A percentile compares a stretch with the other conserved stretches of the same genome.
These are phyloP conservation scores for Microascus cirrosus DNA, from an alignment of 2,329 filamentous ascomycete species.

Conservation along the genomic window DNA sequence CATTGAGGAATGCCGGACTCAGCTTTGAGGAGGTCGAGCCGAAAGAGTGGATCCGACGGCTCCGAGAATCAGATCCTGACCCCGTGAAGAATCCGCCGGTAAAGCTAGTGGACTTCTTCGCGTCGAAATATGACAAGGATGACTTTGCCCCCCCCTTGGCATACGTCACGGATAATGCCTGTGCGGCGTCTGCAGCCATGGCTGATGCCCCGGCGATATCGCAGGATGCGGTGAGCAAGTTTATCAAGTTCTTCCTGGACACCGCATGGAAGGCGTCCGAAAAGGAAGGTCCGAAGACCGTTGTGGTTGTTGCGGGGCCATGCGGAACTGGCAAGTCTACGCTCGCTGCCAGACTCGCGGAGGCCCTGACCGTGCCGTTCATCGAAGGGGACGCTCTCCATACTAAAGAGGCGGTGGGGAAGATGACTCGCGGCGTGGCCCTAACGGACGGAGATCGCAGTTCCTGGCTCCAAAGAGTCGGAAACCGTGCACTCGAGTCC, in stretches of 20 bases:
- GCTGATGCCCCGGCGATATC: conserved; percentile 22
- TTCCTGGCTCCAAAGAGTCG: conserved; percentile 18
- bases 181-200: conserved; percentile 31
- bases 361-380: conserved; percentile 17
- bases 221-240: conserved; percentile 23
- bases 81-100: conserved; percentile 35
- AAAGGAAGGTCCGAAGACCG: conserved; percentile 17
- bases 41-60: conserved; percentile 28
- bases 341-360: conserved; percentile 17
- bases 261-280: conserved; percentile 25
- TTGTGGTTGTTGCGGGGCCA: conserved; percentile 24
- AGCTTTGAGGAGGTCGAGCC: conserved; percentile 30
- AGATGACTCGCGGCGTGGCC: conserved; percentile 17
- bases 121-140: conserved; percentile 13
- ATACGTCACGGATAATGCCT: conserved; percentile 24
- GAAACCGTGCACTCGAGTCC: conserved; percentile 11
- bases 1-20: conserved; percentile 29
- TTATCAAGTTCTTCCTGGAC: conserved; percentile 19
- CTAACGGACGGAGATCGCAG: conserved; percentile 20
- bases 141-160: conserved; percentile 31
- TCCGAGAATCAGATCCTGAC: conserved; percentile 31
- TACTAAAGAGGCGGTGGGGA: conserved; percentile 16
- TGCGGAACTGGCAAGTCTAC: conserved; percentile 29
- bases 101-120: conserved; percentile 42
- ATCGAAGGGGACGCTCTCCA: conserved; percentile 29